Base-by-base conservation (phyloP, 805 yeast species). In the Metschnikowia similis region DNA sequence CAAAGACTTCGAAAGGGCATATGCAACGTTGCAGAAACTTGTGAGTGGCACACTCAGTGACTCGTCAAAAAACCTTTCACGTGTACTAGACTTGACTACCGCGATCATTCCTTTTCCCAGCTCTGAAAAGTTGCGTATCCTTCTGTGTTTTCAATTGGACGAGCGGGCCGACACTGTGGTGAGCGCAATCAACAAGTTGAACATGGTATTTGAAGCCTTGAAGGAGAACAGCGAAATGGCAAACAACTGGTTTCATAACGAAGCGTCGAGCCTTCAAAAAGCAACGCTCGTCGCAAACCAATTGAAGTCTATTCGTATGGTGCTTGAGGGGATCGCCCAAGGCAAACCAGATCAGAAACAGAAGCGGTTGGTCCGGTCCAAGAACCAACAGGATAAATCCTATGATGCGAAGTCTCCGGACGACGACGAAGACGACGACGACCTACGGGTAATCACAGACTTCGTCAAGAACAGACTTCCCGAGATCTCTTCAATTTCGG, bases 281-380 rank as follows among this genome's bases (percentile, higher is more conserved):
- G 80, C 84, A 2, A 75, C 66, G 51, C 72, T 81, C 29, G 80
- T 81, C 36, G 80, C 84, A 8, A 77, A 71, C 54, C 85, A 81
- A 54, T 62, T 81, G 53, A 77, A 76, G 54, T 72, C 83, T 2
- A 73, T 81, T 42, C 70, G 82, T 47, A 56, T 70, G 34, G 72
- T 78, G 14, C 66, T 81, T 50, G 83, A 79, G 49, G 71, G 76
- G 9, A 66, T 80, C 58, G n/a, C 47, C 8, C 38, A 42, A 17
- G 48, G 48, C 7, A 28, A 36, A 14, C 6, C 44, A 8, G 30
- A 16, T 11, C 47, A 40, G 17, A 35, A 29, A 8, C 51, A 48
- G 13, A 38, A 46, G 26, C 53, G 49, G 34, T 44, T 54, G 3
- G 48, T 54, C 4, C 48, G 56, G 28, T 27, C 31, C 26, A 39